phyloP scores from a whole-genome alignment of 1,284 basidiomycete genomes.

The Binderoboletus segoi region DNA sequence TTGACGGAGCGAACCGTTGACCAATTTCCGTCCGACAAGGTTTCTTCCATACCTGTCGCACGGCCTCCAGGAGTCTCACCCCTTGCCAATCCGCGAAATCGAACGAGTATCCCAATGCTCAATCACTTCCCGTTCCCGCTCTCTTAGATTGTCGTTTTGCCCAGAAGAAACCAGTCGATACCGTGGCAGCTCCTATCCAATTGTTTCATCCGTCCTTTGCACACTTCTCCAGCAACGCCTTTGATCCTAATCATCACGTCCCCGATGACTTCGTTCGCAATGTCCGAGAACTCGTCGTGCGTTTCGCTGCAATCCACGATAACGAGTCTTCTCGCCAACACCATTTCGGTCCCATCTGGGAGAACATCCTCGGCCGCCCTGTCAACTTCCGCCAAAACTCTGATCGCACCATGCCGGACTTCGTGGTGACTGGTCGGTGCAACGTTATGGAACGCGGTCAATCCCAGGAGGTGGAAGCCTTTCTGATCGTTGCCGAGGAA shows the following conservation, averaged over 20 bases:
- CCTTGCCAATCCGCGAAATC: constrained; percentile 8
- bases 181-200: constrained; percentile 13
- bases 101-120: background rate
- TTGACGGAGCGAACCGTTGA: background rate
- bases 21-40: background rate
- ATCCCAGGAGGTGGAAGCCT: background rate
- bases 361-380: background rate
- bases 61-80: background rate
- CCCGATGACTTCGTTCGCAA: background rate
- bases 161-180: background rate
- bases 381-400: fast-evolving
- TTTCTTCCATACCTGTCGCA: background rate
- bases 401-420: background rate
- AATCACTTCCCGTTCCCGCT: background rate
- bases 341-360: background rate
- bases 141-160: constrained; percentile 5
- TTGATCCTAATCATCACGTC: constrained; percentile 4
- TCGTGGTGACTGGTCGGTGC: background rate
- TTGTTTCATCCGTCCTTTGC: constrained; percentile 18
- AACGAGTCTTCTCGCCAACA: background rate
- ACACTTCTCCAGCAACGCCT: constrained; percentile 19
- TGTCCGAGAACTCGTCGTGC: background rate
- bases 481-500: constrained; percentile 9
- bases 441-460: no score
- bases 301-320: constrained; percentile 7